Percentiles rank a stretch among this genome's conserved stretches.
These are phyloP conservation scores for Podospora comata DNA, from an alignment of 495 filamentous ascomycete species.

Conservation along the genomic window DNA sequence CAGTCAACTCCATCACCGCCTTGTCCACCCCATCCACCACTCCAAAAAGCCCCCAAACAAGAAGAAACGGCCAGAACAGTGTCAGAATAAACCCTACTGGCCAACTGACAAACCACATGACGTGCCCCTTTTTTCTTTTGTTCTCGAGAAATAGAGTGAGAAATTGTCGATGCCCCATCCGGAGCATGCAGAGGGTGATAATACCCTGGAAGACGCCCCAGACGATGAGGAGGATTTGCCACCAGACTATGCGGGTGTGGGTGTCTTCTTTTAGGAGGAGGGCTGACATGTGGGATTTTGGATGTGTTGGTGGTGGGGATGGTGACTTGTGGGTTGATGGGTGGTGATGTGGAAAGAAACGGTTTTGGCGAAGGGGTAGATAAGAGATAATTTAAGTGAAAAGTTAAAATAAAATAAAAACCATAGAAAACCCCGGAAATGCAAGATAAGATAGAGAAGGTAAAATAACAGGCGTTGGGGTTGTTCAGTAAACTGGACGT, in stretches of 20 bases:
- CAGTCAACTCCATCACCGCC: neutral
- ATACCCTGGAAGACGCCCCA: neutral
- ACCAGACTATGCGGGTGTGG: neutral
- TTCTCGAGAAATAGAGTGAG: neutral
- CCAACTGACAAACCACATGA: neutral
- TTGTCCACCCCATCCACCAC: neutral
- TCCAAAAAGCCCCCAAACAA: neutral
- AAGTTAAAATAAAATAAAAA: too few relatives aligned
- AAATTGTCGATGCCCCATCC: neutral
- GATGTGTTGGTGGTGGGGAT: too few relatives aligned
- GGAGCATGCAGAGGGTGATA: neutral
- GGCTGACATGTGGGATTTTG: neutral
- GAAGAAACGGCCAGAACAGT: neutral
- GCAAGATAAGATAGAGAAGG: too few relatives aligned
- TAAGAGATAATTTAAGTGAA: too few relatives aligned
- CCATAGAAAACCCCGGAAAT: too few relatives aligned
- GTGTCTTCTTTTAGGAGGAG: neutral
- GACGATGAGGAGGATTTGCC: neutral
- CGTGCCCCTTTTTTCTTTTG: neutral
- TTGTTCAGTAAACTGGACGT: too few relatives aligned
- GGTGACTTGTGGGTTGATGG: too few relatives aligned
- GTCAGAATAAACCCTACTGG: neutral
- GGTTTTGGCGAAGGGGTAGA: too few relatives aligned
- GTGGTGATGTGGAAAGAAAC: too few relatives aligned
- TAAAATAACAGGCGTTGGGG: too few relatives aligned